Base-by-base conservation (phyloP, 805 yeast species). In the Candida endomychidarum region DNA sequence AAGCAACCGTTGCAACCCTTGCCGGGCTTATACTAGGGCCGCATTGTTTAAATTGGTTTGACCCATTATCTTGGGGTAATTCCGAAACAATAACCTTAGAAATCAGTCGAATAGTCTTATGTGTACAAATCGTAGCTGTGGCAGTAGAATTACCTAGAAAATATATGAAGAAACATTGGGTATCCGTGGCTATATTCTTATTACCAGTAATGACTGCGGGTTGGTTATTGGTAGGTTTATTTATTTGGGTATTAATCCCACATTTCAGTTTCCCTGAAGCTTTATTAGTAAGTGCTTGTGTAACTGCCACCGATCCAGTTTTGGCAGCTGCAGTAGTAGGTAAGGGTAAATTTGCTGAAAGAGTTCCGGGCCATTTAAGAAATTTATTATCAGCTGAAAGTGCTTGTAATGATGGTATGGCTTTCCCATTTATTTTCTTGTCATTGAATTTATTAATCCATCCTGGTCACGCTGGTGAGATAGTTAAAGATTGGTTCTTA, bases 291-390 rank as follows among this genome's bases (percentile, higher is more conserved):
- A 77, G 90, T 22, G 96, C 95, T 1, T 88, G 96, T 58, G 81
- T 89, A 33, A 90, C 96, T 0, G 96, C 96, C 2, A 90, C 97
- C 0, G 97, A 89, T 63, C 97, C 97, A 5, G 93, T 89, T 29
- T 72, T 89, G 54, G 96, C 96, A 2, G 93, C 96, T 12, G 96
- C 96, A 2, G 96, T 89, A 26, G 96, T 89, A 8, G 96, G 96
- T 60, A 89, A 86, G 53, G 96, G 96, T 49, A 86, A 86, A 57
- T 89, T 89, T 58, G 96, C 96, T 10, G 78, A 78, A 54, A 76
- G 96, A 40, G 95, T 89, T 12, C 95, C 96, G 1, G 96, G 95
- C n/a, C 96, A 89, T 62, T 71, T 89, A 63, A 73, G 95, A 51
- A 85, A 88, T 54, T 63, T 89, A 34, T 67, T 90, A 18, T 78